Evolutionary conservation across 1,284 basidiomycete genomes (phyloP).

Genomic region (Psilocybe mexicana): DNA sequence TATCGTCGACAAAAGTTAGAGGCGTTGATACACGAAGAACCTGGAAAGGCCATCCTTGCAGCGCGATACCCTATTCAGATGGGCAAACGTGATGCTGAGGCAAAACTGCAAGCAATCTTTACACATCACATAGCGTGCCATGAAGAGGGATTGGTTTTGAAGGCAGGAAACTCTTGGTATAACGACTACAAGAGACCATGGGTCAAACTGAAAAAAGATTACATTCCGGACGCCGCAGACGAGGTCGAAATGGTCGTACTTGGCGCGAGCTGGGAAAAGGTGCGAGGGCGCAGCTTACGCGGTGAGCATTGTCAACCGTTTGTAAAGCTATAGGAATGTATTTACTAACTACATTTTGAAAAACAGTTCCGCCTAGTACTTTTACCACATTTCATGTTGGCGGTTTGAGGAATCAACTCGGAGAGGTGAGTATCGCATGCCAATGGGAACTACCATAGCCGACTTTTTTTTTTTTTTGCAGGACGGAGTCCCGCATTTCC

Average conservation of each 20-base stretch:
- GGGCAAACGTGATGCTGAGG: slow-evolving; percentile 19
- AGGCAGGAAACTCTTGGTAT: slow-evolving; percentile 68
- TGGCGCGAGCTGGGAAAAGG: slow-evolving; percentile 77
- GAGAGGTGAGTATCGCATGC: slow-evolving; percentile 35
- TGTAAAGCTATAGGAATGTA: neutral
- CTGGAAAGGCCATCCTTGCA: slow-evolving; percentile 64
- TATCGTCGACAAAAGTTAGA: slow-evolving; percentile 65
- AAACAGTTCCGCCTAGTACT: slow-evolving; percentile 65
- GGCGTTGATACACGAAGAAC: slow-evolving; percentile 46
- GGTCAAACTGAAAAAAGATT: slow-evolving; percentile 87
- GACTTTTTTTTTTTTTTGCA: neutral
- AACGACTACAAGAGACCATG: slow-evolving; percentile 64
- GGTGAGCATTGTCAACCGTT: slow-evolving; percentile 44
- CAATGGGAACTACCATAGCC: neutral
- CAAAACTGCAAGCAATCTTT: slow-evolving; percentile 42
- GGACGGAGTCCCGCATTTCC: slow-evolving; percentile 52
- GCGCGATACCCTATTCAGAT: slow-evolving; percentile 41
- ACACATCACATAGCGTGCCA: slow-evolving; percentile 48
- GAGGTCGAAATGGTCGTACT: slow-evolving; percentile 75
- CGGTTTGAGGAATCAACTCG: slow-evolving; percentile 45
- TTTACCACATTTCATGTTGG: slow-evolving; percentile 83
- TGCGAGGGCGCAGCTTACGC: slow-evolving; percentile 71
- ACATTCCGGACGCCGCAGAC: slow-evolving; percentile 82
- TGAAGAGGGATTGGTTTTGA: slow-evolving; percentile 76
- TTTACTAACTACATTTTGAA: neutral